Conservation (phyloP, 352 stramenopile genomes). For the Albugo candida region DNA sequence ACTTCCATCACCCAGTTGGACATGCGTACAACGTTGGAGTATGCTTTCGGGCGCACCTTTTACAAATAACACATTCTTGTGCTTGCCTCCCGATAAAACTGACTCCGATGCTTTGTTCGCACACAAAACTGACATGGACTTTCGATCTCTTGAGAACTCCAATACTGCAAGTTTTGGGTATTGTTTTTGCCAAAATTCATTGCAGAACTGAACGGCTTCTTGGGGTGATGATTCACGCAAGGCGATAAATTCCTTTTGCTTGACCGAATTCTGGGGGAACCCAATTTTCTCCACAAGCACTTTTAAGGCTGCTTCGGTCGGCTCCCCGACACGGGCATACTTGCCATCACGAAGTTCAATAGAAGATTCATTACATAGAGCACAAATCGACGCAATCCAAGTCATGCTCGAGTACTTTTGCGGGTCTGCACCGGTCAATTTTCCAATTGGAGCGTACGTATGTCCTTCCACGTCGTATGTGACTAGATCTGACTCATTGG, state of each 20-base stretch:
- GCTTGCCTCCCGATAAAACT: not conserved
- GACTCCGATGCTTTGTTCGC: constrained; percentile 7
- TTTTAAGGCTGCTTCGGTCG: constrained; percentile 93
- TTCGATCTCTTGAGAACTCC: constrained; percentile 93
- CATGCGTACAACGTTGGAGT: constrained; percentile 86
- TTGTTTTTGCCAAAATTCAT: constrained; percentile 51
- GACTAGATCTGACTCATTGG: constrained; percentile 45
- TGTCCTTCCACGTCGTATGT: constrained; percentile 86
- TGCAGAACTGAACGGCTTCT: constrained; percentile 67
- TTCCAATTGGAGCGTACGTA: constrained; percentile 83
- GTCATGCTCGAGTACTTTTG: constrained; percentile 57
- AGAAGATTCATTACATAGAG: constrained; percentile 94
- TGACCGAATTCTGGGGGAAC: constrained; percentile 38
- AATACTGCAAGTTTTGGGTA: constrained; percentile 87
- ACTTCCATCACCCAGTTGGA: constrained; percentile 85
- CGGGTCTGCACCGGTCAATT: constrained; percentile 25
- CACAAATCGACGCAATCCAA: constrained; percentile 79
- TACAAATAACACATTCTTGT: constrained; percentile 90
- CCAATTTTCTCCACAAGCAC: constrained; percentile 91
- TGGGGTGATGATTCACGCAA: constrained; percentile 35
- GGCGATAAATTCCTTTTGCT: constrained; percentile 38
- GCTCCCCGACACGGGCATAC: constrained; percentile 85
- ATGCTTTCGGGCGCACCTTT: constrained; percentile 97
- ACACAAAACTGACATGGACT: constrained; percentile 95
- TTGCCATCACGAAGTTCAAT: constrained; percentile 79